A percentile compares a stretch with the other conserved stretches of the same genome.
Conservation (phyloP, 257 asterid species). For the Fraxinus americana region DNA sequence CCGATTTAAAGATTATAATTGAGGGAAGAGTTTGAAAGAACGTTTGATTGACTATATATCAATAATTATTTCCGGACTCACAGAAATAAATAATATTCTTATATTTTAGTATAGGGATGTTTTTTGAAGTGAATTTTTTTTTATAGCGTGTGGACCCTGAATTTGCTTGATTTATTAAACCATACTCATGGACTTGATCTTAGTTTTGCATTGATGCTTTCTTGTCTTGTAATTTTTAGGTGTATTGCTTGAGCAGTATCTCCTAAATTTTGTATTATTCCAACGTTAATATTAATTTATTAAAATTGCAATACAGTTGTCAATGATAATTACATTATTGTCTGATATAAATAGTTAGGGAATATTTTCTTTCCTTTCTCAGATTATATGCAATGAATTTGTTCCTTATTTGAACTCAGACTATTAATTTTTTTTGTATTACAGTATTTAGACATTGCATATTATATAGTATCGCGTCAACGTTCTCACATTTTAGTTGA, state of each 20-base stretch:
- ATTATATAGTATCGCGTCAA: neutral
- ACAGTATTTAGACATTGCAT: too few species aligned
- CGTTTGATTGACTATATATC: too few species aligned
- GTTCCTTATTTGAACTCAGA: neutral
- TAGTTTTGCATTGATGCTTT: neutral
- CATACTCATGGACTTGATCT: neutral
- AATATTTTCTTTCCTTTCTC: slow-evolving; percentile 18
- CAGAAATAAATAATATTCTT: too few species aligned
- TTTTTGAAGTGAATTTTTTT: too few species aligned
- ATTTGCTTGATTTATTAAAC: neutral
- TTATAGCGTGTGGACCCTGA: neutral
- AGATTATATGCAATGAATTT: neutral
- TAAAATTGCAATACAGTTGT: slow-evolving; percentile 44
- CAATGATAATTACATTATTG: slow-evolving; percentile 41
- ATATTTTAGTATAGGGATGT: too few species aligned
- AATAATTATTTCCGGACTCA: too few species aligned
- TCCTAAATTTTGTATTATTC: slow-evolving; percentile 31
- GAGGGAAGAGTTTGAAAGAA: too few species aligned
- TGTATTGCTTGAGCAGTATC: slow-evolving; percentile 29
- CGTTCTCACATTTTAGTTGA: too few species aligned
- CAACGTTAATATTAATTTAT: slow-evolving; percentile 21
- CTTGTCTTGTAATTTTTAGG: slow-evolving; percentile 12
- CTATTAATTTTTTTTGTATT: neutral
- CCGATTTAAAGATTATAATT: too few species aligned
- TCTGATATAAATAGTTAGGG: slow-evolving; percentile 27